Evolutionary conservation across 495 filamentous ascomycete species (phyloP), one percentile per base, ranked within the genome.

Genomic region (Penicillium waksmanii): DNA sequence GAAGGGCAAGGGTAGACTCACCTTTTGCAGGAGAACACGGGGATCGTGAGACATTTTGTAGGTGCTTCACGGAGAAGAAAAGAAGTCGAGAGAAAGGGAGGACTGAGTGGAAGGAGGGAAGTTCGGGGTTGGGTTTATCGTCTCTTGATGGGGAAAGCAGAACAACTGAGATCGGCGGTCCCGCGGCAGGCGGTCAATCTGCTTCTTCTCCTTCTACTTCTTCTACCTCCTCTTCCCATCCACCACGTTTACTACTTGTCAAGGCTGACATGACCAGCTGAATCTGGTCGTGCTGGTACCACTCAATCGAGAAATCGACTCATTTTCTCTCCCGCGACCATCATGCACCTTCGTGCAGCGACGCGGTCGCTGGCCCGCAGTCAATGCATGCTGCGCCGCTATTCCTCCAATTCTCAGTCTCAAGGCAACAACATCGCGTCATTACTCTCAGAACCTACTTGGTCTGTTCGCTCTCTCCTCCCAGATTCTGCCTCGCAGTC

Each of bases 381-480:
- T 46, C 31, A 57, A 38, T 27, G 25, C 9, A 33, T 46, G 17
- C 48, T 50, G 43, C 69, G 70, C 40, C 53, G 52, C 23, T 73
- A 69, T 51, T 75, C 67, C 47, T 76, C 76, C 21, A 70, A 68
- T 9, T 21, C 66, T 8, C 60, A 68, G 10, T 18, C 66, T 10
- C 60, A 66, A 17, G 35, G 53, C 4, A 42, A 46, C 9, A 66
- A 84, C 50, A 76, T 89, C 46, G 72, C 79, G 35, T 67, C 70
- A 3, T 79, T 94, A 40, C 83, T 97, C 44, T 82, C 85, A 12
- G 79, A 81, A 40, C 92, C 92, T 13, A 87, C 82, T 61, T 97
- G 93, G 93, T 97, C 94, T 36, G 89, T 97, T 58, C 81, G 84
- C 23, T 87, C 89, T 6, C 84, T 97, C 12, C 84, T 96, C 5